Evolutionary conservation across 2,329 filamentous ascomycete genomes (phyloP), one percentile per base, ranked within the genome.

Genomic region (Myriosclerotinia duriaeana): DNA sequence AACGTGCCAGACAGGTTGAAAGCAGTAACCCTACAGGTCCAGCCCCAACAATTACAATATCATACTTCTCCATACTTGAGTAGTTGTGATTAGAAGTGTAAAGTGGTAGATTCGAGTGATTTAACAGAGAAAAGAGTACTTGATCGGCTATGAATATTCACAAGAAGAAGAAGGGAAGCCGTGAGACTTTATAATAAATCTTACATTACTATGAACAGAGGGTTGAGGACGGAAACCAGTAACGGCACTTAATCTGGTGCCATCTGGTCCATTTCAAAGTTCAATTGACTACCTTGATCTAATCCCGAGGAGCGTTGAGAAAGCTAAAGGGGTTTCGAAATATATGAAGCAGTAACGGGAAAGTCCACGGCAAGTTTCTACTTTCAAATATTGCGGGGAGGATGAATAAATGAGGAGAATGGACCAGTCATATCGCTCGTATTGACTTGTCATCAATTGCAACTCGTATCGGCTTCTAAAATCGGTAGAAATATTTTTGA

Each of bases 21-120:
- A 97, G 84, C 79, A 96, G 88, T 67, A 97, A 85, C 65, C 93
- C 93, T 52, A 93, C 92, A 5, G 93, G 93, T 20, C 93, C 93
- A 66, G 93, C 93, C 70, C 93, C 93, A 65, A 97, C 84, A 71
- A 97, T 93, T 72, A 97, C 92, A 61, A 85, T 84, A 74, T 90
- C 88, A 78, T 87, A 89, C 48, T 73, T 72, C 48, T 74, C 72
- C 72, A 73, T 74, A n/a, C 14, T 17, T 55, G 17, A 14, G 26
- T 74, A n/a, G 17, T 17, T 55, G 17, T 20, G 26, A 50, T 22
- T 53, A 22, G 15, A 38, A 20, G 3, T 42, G 12, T 36, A 48
- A 22, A 22, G 14, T 22, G 11, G 7, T 36, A n/a, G 22, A 22
- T 48, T 48, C 5, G 14, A 22, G n/a, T 9, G 15, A 30, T n/a